Percentiles rank a stretch among this genome's conserved stretches.
These are phyloP conservation scores for Cynanchum wilfordii DNA, from an alignment of 257 asterid genomes.

Conservation along the genomic window DNA sequence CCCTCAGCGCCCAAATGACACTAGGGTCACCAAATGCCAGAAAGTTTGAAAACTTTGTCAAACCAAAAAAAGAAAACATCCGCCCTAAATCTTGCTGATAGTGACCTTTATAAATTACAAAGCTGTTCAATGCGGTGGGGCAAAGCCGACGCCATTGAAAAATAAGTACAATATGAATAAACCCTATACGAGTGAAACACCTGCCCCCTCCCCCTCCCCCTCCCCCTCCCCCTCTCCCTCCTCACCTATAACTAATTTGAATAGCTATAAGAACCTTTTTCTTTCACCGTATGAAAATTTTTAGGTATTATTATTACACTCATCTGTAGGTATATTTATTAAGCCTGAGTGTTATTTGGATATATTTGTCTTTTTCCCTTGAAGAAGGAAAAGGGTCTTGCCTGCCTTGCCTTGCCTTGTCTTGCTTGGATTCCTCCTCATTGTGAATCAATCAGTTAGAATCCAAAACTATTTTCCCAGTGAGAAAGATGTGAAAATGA, in stretches of 20 bases:
- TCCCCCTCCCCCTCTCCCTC: neutral
- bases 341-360: constrained; percentile 50
- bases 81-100: constrained; percentile 55
- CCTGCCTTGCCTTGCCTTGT: constrained; percentile 3
- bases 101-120: constrained; percentile 36
- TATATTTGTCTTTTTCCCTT: constrained; percentile 39
- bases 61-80: constrained; percentile 50
- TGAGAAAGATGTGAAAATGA: neutral
- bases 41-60: constrained; percentile 41
- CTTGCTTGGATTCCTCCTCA: constrained; percentile 4
- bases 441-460: neutral
- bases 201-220: neutral
- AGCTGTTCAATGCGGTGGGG: constrained; percentile 15
- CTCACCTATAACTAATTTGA: constrained; percentile 16
- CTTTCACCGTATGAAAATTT: too few species aligned
- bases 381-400: neutral
- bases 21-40: constrained; percentile 37
- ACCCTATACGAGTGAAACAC: constrained; percentile 9
- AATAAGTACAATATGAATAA: constrained; percentile 9
- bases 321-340: neutral
- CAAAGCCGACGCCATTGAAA: constrained; percentile 19
- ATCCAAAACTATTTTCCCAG: neutral
- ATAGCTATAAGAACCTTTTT: constrained; percentile 11
- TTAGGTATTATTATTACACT: neutral
- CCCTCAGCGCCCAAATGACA: constrained; percentile 20